Percentiles rank a stretch among this genome's conserved stretches.
phyloP scores from a whole-genome alignment of 441 rosid species.

The Rhodomyrtus psidioides region DNA sequence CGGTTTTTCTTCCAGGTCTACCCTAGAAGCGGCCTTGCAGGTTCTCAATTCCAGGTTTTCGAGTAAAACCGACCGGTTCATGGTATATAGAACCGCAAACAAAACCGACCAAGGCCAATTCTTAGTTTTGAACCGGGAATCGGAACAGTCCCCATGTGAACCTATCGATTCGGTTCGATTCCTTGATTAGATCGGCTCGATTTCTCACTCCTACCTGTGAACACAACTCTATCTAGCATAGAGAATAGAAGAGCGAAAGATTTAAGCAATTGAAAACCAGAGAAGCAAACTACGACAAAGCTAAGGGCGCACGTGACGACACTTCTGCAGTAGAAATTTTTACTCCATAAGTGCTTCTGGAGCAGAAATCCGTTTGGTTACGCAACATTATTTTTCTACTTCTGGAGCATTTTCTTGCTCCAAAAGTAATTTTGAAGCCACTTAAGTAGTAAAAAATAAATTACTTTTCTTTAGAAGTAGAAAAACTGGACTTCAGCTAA shows the following conservation, averaged over 20 bases:
- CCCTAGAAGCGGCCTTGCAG: fast-evolving
- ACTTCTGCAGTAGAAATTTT: no score
- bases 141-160: background rate
- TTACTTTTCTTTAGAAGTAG: no score
- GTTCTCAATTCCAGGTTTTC: fast-evolving
- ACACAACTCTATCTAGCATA: background rate
- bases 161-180: fast-evolving
- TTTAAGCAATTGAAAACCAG: background rate
- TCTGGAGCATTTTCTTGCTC: no score
- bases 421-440: no score
- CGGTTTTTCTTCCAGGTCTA: background rate
- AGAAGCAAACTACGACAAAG: background rate
- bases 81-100: fast-evolving
- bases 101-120: fast-evolving
- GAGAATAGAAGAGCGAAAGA: background rate
- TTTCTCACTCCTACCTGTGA: background rate
- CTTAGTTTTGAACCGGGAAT: fast-evolving
- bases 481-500: no score
- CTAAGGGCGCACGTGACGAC: no score
- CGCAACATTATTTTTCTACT: no score
- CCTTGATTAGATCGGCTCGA: fast-evolving
- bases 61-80: background rate
- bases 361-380: no score
- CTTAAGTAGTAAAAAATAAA: no score
- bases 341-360: no score